Evolutionary conservation across 441 rosid species (phyloP).

Genomic region (Euphorbia celastroides): DNA sequence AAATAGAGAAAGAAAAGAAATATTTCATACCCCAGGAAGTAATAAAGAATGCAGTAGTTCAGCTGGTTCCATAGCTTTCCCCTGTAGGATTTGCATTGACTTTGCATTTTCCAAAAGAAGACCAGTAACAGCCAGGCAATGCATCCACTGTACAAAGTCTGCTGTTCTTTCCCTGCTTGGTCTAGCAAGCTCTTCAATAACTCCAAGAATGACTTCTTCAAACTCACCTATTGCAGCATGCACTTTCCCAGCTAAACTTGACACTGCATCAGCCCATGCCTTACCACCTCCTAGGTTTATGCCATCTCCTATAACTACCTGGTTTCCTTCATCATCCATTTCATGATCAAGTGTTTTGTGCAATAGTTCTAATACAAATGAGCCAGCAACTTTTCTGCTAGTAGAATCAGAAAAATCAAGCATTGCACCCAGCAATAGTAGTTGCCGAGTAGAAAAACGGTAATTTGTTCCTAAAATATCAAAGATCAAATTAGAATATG

Average conservation of each 20-base stretch:
- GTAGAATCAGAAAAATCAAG: conserved; percentile 91
- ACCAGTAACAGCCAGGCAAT: conserved; percentile 80
- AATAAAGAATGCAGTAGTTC: conserved; percentile 73
- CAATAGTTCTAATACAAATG: conserved; percentile 68
- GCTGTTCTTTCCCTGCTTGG: no score
- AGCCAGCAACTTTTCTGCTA: conserved; percentile 67
- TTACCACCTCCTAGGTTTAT: conserved; percentile 87
- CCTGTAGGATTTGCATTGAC: conserved; percentile 54
- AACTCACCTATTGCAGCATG: conserved; percentile 55
- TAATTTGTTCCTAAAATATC: conserved; percentile 64
- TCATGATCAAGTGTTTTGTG: conserved; percentile 74
- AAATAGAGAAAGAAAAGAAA: background rate
- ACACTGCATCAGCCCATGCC: conserved; percentile 88
- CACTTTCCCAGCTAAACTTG: conserved; percentile 64
- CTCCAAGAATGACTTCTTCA: no score
- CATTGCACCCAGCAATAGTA: conserved; percentile 78
- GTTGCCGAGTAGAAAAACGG: conserved; percentile 81
- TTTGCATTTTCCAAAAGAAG: conserved; percentile 78
- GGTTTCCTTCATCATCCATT: conserved; percentile 69
- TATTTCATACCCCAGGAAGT: conserved; percentile 83
- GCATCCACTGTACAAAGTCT: conserved; percentile 56
- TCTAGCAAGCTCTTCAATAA: no score
- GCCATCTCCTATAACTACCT: conserved; percentile 77
- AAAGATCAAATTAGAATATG: conserved; percentile 22
- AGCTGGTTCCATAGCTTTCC: conserved; percentile 61